Evolutionary conservation across 768 basidiomycete species (phyloP).

Genomic region (Pholiota microspora): DNA sequence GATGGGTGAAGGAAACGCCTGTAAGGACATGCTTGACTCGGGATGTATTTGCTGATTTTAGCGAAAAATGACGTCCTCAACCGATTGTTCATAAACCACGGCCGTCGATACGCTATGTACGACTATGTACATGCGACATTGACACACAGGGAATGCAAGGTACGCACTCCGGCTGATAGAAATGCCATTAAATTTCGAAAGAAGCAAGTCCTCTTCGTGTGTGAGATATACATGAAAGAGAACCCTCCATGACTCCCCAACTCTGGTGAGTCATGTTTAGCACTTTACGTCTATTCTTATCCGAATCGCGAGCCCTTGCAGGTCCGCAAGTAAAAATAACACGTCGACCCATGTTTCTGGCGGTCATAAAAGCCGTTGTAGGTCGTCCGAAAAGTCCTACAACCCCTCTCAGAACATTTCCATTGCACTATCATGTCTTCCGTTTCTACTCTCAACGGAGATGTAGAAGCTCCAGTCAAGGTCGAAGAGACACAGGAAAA

Average conservation of each 20-base stretch:
- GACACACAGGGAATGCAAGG: not conserved
- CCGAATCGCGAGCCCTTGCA: not conserved
- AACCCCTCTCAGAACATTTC: not conserved
- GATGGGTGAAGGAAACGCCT: not conserved
- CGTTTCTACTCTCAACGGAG: slow-evolving; percentile 1
- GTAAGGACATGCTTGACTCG: not conserved
- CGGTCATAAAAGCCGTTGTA: not conserved
- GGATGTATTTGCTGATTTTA: not conserved
- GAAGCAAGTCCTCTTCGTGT: not conserved
- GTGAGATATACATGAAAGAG: not conserved
- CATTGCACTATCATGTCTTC: not conserved
- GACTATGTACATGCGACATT: not conserved
- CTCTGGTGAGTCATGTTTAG: not conserved
- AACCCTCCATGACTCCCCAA: not conserved
- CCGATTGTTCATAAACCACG: no score
- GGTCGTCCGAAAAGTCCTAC: not conserved
- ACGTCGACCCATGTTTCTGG: not conserved
- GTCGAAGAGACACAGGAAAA: not conserved
- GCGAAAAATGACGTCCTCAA: no score
- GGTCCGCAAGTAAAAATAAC: not conserved
- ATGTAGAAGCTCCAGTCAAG: not conserved
- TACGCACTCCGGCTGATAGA: not conserved
- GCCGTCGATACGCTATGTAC: no score
- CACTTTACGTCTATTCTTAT: not conserved
- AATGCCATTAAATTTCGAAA: not conserved